Evolutionary conservation across 345 rosid genomes (phyloP).

Genomic region (Syzygium jambos): DNA sequence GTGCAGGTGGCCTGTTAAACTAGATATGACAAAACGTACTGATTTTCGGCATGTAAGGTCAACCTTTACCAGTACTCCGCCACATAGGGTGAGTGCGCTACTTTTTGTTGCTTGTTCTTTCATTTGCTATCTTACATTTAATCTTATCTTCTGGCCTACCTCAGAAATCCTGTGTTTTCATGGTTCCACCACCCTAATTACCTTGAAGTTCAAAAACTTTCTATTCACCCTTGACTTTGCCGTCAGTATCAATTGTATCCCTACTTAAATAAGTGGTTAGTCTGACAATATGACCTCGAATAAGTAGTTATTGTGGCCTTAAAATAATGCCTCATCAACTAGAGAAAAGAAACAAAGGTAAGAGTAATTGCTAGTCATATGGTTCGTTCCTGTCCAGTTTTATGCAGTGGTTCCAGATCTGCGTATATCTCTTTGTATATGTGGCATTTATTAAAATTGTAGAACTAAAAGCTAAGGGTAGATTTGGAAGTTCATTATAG

Average conservation of each 20-base stretch:
- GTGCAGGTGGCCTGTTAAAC: conserved; percentile 87
- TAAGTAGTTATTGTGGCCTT: neutral
- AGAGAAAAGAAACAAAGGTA: neutral
- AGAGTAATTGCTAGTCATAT: neutral
- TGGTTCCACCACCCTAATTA: neutral
- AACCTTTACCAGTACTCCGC: conserved; percentile 62
- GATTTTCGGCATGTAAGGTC: conserved; percentile 77
- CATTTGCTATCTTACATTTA: neutral
- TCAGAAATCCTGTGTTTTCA: neutral
- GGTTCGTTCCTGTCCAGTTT: neutral
- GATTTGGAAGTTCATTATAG: neutral
- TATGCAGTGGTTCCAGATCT: neutral
- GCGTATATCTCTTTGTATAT: neutral
- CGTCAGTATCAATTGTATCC: neutral
- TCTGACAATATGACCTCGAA: neutral
- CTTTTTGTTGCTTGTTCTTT: neutral
- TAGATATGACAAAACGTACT: conserved; percentile 93
- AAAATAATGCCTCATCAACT: neutral
- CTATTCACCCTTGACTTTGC: neutral
- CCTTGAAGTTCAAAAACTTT: neutral
- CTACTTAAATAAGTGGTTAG: neutral
- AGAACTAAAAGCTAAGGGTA: neutral
- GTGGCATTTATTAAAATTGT: neutral
- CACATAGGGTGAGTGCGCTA: conserved; percentile 57
- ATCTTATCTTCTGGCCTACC: neutral